These are phyloP conservation scores for Prosopis cineraria DNA, from an alignment of 306 rosid species.

Conservation along the genomic window DNA sequence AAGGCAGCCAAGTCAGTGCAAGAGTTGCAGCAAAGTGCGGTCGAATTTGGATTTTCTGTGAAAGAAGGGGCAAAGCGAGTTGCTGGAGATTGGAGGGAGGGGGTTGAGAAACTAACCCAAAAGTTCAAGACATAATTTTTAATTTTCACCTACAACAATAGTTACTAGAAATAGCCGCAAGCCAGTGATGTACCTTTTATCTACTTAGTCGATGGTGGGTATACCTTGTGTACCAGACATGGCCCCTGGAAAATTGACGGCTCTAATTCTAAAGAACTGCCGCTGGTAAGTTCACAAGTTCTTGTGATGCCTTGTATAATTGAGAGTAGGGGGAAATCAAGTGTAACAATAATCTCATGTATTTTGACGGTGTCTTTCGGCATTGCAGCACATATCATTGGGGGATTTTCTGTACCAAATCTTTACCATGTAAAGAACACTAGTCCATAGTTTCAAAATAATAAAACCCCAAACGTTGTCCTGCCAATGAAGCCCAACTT, in stretches of 20 bases:
- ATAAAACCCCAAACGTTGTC: not conserved
- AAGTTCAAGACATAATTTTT: constrained; percentile 71
- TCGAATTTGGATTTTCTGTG: constrained; percentile 54
- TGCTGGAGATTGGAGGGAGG: constrained; percentile 86
- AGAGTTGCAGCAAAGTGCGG: constrained; percentile 64
- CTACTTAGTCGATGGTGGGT: not conserved
- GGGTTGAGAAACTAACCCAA: constrained; percentile 86
- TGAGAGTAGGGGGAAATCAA: not conserved
- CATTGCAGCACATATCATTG: not conserved
- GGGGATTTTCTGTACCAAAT: constrained; percentile 4
- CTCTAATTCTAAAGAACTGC: not conserved
- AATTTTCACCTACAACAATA: not conserved
- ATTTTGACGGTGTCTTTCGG: not conserved
- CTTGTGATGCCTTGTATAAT: not conserved
- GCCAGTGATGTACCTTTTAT: not conserved
- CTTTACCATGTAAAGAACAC: constrained; percentile 4
- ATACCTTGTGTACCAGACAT: not conserved
- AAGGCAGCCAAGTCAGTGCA: constrained; percentile 59
- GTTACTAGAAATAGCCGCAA: not conserved
- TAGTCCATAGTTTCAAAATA: not conserved
- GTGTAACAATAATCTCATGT: constrained; percentile 2
- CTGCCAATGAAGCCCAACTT: not conserved
- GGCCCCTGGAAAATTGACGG: not conserved
- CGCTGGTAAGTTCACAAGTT: not conserved
- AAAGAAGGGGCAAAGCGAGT: constrained; percentile 81